Base-by-base conservation (phyloP, 2,329 filamentous ascomycete genomes). In the Dactylellina drechsleri region DNA sequence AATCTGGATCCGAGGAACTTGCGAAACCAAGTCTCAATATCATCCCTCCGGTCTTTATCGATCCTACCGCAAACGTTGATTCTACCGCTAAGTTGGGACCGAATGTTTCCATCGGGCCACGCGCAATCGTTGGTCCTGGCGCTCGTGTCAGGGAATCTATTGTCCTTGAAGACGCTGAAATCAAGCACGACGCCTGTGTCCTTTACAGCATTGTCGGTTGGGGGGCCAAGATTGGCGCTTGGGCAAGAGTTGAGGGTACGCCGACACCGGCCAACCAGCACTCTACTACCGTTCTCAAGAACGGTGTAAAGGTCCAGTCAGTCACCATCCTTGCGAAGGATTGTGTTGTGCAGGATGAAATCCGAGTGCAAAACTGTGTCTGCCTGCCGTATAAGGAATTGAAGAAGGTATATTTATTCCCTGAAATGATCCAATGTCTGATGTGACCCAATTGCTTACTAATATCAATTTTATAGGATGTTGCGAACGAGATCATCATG, bases 291-390 rank as follows among this genome's bases (percentile, higher is more conserved):
- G 93, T 98, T 80, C 87, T 98, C 83, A 98, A 97, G 88, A 96
- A 97, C 80, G 95, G 95, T 60, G 90, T 98, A 83, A 98, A 98
- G 86, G 95, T 99, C 60, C 95, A 98, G 86, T 96, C 92, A 83
- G 95, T 98, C 81, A 98, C 94, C 54, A 99, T 98, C 78, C 83
- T 99, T 77, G 94, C 94, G 81, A 97, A 98, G 86, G 95, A 99
- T 83, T 98, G 94, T 81, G 88, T 86, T 66, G 95, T 98, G 31
- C 93, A 91, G 2, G 95, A 99, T 80, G 95, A 98, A 83, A 90
- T 98, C 10, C 89, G 93, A 77, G 93, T 99, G 79, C 94, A 98
- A 85, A 98, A 99, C 85, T 99, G 95, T 82, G 90, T 99, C 74
- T 98, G 95, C 84, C 84, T 99, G 85, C 95, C 95, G 8, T 97